Conservation (phyloP, 2,329 filamentous ascomycete genomes). For the Talaromyces sp. region DNA sequence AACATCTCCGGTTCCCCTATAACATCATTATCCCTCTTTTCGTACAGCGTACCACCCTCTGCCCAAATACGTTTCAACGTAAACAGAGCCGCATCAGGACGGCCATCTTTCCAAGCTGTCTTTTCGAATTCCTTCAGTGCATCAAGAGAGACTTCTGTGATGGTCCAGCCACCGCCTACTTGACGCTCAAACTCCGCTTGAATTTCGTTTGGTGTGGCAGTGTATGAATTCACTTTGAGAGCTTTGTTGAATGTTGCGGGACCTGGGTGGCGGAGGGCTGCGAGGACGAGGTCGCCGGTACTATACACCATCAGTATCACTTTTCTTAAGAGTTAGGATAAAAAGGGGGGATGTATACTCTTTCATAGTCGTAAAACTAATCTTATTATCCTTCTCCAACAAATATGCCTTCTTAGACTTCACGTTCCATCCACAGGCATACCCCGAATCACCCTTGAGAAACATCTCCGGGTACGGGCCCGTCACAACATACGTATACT, state of each 20-base stretch:
- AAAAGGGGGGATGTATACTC: slow-evolving; percentile 55
- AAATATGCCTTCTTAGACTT: slow-evolving; percentile 58
- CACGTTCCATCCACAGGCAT: slow-evolving; percentile 60
- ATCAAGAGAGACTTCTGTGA: slow-evolving; percentile 54
- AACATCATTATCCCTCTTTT: slow-evolving; percentile 63
- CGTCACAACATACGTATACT: slow-evolving; percentile 67
- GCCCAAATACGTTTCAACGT: slow-evolving; percentile 71
- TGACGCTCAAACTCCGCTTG: slow-evolving; percentile 68
- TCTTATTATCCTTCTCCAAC: slow-evolving; percentile 58
- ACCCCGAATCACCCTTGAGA: slow-evolving; percentile 45
- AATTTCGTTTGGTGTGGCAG: slow-evolving; percentile 62
- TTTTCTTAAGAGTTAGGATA: neutral
- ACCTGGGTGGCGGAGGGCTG: slow-evolving; percentile 58
- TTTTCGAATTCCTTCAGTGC: slow-evolving; percentile 58
- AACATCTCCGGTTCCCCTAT: slow-evolving; percentile 57
- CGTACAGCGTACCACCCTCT: slow-evolving; percentile 69
- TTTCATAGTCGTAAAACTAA: slow-evolving; percentile 69
- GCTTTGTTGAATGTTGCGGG: slow-evolving; percentile 53
- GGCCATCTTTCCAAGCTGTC: slow-evolving; percentile 56
- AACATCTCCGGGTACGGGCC: slow-evolving; percentile 68
- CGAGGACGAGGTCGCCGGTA: slow-evolving; percentile 65
- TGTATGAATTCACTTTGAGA: slow-evolving; percentile 70
- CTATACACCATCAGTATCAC: slow-evolving; percentile 36
- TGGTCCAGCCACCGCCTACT: slow-evolving; percentile 57
- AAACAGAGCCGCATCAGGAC: slow-evolving; percentile 53